Conservation (phyloP, 768 basidiomycete genomes). For the Boletus bicolor region DNA sequence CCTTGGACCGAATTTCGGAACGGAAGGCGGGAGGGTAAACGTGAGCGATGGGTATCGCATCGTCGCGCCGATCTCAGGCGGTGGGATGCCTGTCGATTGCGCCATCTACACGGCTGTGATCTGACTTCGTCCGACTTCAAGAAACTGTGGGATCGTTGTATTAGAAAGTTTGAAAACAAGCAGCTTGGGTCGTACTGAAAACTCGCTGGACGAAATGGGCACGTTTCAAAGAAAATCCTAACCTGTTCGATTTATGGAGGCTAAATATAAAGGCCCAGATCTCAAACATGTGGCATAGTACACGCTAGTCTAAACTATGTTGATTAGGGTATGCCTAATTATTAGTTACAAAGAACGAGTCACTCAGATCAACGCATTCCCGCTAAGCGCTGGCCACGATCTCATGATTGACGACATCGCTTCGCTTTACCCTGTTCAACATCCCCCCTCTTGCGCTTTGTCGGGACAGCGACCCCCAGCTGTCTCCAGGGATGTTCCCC, state of each 20-base stretch:
- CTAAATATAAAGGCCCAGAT: not conserved
- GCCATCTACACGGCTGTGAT: constrained; percentile 6
- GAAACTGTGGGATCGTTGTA: not conserved
- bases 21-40: constrained; percentile 11
- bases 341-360: no score
- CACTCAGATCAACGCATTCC: no score
- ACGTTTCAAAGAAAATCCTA: not conserved
- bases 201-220: not conserved
- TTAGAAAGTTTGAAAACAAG: not conserved
- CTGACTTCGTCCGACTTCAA: not conserved
- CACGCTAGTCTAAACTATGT: no score
- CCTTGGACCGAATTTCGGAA: constrained; percentile 26
- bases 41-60: constrained; percentile 15
- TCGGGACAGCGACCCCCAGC: no score
- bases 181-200: not conserved
- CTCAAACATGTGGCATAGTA: no score
- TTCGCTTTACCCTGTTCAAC: no score
- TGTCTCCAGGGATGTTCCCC: no score
- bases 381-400: no score
- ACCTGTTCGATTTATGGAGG: not conserved
- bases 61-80: not conserved
- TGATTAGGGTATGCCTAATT: no score
- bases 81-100: not conserved
- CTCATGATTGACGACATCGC: no score
- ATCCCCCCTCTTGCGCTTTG: no score